These are phyloP conservation scores for Phoma herbarum DNA, from an alignment of 2,329 filamentous ascomycete species.

Conservation along the genomic window DNA sequence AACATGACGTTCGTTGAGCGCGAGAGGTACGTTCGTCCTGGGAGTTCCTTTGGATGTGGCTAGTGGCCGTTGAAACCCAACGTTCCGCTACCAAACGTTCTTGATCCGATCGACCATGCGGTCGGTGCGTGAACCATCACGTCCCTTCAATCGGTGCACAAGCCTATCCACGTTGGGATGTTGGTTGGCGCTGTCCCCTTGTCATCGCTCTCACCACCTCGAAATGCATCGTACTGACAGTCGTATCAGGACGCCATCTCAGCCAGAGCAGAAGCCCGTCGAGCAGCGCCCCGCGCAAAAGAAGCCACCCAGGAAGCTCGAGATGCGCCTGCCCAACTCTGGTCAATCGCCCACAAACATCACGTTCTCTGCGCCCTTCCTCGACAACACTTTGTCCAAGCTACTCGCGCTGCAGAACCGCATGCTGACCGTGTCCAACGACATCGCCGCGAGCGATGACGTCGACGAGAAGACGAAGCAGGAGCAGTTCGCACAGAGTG, in stretches of 20 bases:
- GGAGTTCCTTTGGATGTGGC: background rate
- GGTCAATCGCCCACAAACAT: constrained; percentile 50
- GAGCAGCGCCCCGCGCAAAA: constrained; percentile 35
- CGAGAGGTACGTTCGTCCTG: constrained; percentile 39
- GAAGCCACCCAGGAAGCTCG: constrained; percentile 59
- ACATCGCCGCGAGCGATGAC: constrained; percentile 56
- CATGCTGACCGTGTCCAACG: constrained; percentile 59
- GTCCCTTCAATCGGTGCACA: background rate
- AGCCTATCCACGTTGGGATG: background rate
- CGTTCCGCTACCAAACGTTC: constrained; percentile 24
- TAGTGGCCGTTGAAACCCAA: constrained; percentile 30
- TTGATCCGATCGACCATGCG: constrained; percentile 5
- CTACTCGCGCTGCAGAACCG: constrained; percentile 60
- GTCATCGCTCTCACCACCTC: background rate
- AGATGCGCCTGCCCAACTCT: constrained; percentile 56
- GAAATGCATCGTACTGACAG: background rate
- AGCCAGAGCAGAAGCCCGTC: constrained; percentile 35
- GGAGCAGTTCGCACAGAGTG: constrained; percentile 60
- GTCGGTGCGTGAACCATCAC: constrained; percentile 1
- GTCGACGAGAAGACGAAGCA: constrained; percentile 59
- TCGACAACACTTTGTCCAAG: constrained; percentile 62
- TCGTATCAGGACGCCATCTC: constrained; percentile 12
- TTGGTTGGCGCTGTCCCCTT: background rate
- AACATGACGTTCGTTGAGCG: constrained; percentile 62
- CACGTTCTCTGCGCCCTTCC: constrained; percentile 62